A percentile compares a stretch with the other conserved stretches of the same genome.
Evolutionary conservation across 495 filamentous ascomycete genomes (phyloP).

Genomic region (Xylaria flabelliformis): DNA sequence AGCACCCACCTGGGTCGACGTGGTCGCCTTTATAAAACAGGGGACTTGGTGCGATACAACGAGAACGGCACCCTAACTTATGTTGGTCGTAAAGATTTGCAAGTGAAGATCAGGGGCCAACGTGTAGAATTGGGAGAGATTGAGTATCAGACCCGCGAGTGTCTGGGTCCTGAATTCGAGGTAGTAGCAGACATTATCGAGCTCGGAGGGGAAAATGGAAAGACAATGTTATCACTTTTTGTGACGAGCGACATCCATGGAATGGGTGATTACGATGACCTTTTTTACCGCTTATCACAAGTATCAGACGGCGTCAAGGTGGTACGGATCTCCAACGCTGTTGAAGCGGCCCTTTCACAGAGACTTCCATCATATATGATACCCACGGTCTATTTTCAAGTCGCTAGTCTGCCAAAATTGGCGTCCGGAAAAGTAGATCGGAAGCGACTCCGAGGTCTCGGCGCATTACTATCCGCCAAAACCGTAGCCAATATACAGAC

Average conservation of each 20-base stretch:
- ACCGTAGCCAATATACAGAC: neutral
- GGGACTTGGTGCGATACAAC: slow-evolving; percentile 45
- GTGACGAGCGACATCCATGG: too few species aligned
- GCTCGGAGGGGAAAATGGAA: neutral
- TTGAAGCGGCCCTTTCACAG: neutral
- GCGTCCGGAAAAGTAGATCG: slow-evolving; percentile 2
- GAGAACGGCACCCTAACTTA: slow-evolving; percentile 48
- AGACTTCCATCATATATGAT: slow-evolving; percentile 57
- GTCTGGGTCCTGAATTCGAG: neutral
- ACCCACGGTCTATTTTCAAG: slow-evolving; percentile 51
- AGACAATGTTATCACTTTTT: neutral
- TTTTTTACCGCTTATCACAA: neutral
- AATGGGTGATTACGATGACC: too few species aligned
- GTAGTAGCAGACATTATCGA: neutral
- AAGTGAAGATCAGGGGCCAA: slow-evolving; percentile 54
- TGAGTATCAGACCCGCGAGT: slow-evolving; percentile 36
- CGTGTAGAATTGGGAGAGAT: slow-evolving; percentile 55
- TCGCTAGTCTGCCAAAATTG: neutral
- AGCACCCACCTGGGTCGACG: slow-evolving; percentile 33
- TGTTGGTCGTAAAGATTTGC: slow-evolving; percentile 49
- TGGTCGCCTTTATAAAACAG: slow-evolving; percentile 45
- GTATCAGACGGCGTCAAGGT: neutral
- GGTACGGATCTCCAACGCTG: neutral
- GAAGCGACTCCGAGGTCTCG: slow-evolving; percentile 28
- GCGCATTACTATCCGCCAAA: neutral